Conservation (phyloP, 75 land plant species). For the Cunninghamia lanceolata region DNA sequence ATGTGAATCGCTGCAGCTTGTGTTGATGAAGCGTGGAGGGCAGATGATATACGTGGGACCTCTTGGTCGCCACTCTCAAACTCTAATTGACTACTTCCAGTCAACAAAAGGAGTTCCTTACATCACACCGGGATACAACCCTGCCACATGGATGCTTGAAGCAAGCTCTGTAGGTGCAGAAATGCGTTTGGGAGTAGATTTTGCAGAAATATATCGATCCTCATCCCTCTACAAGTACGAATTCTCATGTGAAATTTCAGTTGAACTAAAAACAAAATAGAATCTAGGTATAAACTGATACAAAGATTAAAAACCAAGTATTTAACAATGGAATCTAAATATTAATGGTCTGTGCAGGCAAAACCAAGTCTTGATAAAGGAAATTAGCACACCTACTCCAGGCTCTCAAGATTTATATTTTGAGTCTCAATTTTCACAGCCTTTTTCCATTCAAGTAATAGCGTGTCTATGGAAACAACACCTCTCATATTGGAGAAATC, state of each 20-base stretch:
- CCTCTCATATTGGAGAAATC: constrained; percentile 77
- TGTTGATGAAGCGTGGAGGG: constrained; percentile 37
- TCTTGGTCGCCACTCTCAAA: constrained; percentile 37
- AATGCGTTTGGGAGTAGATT: constrained; percentile 23
- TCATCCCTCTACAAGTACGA: constrained; percentile 27
- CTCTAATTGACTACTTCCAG: constrained; percentile 46
- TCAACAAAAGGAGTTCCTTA: constrained; percentile 22
- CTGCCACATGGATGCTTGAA: constrained; percentile 65
- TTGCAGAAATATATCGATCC: constrained; percentile 26
- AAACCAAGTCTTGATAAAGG: constrained; percentile 39
- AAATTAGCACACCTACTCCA: constrained; percentile 56
- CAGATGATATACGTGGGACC: constrained; percentile 20
- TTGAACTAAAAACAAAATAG: no score
- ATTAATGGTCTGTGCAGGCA: constrained; percentile 30
- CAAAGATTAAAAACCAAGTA: no score
- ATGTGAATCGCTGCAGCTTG: constrained; percentile 17
- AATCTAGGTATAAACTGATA: no score
- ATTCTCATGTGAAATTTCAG: background rate
- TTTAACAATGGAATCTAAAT: background rate
- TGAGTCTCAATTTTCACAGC: constrained; percentile 55
- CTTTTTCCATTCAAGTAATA: constrained; percentile 40
- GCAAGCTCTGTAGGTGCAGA: constrained; percentile 21
- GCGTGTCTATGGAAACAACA: constrained; percentile 61
- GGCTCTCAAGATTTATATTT: constrained; percentile 63
- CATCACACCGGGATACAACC: constrained; percentile 23